phyloP scores from a whole-genome alignment of 23 red algal genomes.

The Gracilaria domingensis region DNA sequence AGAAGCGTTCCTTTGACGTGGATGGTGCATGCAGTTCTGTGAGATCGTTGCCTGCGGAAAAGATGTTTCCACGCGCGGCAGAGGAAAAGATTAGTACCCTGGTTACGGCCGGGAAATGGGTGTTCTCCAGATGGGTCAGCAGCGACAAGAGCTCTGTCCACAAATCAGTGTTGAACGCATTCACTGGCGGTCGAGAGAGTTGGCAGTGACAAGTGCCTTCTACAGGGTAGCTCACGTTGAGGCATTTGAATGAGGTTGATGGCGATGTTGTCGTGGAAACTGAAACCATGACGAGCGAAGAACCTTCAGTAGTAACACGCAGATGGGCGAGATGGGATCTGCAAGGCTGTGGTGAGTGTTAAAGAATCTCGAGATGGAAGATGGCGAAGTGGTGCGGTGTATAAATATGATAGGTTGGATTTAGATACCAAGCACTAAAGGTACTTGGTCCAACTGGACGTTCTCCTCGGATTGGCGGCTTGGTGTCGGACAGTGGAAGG shows the following conservation, averaged over 20 bases:
- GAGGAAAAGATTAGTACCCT: conserved; percentile 61
- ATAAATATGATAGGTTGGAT: too few species aligned
- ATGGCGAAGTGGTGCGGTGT: too few species aligned
- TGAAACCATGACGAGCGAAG: not conserved
- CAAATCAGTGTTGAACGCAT: conserved; percentile 63
- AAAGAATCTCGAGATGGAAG: too few species aligned
- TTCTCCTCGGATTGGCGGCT: too few species aligned
- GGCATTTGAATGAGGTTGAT: not conserved
- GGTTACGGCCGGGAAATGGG: conserved; percentile 2
- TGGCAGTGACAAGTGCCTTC: conserved; percentile 49
- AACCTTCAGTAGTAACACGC: too few species aligned
- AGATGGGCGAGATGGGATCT: too few species aligned
- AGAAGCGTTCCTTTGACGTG: conserved; percentile 60
- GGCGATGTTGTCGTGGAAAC: not conserved
- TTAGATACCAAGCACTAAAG: not conserved
- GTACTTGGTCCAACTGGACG: too few species aligned
- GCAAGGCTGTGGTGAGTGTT: too few species aligned
- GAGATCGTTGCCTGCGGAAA: conserved; percentile 83
- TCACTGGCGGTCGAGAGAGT: conserved; percentile 67
- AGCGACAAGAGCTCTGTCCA: conserved; percentile 55
- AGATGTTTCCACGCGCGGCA: conserved; percentile 33
- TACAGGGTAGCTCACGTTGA: conserved; percentile 25
- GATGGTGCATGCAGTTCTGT: conserved; percentile 63
- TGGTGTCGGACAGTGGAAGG: too few species aligned
- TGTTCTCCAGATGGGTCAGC: conserved; percentile 38